These are phyloP conservation scores for Harringtonia lauricola DNA, from an alignment of 2,329 filamentous ascomycete genomes.

Conservation along the genomic window DNA sequence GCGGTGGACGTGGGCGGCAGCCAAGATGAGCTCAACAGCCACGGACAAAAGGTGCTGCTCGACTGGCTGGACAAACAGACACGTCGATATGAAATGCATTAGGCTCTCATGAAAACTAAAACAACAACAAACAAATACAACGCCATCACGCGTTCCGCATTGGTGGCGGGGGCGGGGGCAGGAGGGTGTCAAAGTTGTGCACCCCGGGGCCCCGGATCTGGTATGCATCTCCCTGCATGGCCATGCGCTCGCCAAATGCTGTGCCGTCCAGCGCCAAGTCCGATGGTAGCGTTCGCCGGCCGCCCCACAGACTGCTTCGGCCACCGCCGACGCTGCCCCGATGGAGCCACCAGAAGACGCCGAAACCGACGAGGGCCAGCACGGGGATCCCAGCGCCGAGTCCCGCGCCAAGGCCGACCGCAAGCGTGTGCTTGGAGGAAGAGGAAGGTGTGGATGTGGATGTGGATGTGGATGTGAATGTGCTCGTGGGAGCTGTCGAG, in stretches of 20 bases:
- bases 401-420: slow-evolving; percentile 4
- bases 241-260: slow-evolving; percentile 3
- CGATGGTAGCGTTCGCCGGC: background rate
- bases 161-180: too few species aligned
- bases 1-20: slow-evolving; percentile 22
- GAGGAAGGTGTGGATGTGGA: background rate
- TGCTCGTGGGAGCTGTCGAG: background rate
- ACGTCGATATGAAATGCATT: background rate
- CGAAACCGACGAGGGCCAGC: background rate
- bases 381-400: background rate
- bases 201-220: too few species aligned
- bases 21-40: background rate
- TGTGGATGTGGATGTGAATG: background rate
- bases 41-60: slow-evolving; percentile 4
- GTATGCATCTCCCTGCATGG: too few species aligned
- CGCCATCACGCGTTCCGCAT: too few species aligned
- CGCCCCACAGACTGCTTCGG: too few species aligned
- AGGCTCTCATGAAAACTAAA: too few species aligned
- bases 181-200: too few species aligned
- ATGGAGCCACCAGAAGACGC: background rate
- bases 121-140: too few species aligned
- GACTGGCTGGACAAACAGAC: slow-evolving; percentile 8
- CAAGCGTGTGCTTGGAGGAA: background rate
- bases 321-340: too few species aligned
- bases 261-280: slow-evolving; percentile 4